A percentile compares a stretch with the other conserved stretches of the same genome.
Evolutionary conservation across 2,329 filamentous ascomycete genomes (phyloP).

Genomic region (Grosmannia serpens): DNA sequence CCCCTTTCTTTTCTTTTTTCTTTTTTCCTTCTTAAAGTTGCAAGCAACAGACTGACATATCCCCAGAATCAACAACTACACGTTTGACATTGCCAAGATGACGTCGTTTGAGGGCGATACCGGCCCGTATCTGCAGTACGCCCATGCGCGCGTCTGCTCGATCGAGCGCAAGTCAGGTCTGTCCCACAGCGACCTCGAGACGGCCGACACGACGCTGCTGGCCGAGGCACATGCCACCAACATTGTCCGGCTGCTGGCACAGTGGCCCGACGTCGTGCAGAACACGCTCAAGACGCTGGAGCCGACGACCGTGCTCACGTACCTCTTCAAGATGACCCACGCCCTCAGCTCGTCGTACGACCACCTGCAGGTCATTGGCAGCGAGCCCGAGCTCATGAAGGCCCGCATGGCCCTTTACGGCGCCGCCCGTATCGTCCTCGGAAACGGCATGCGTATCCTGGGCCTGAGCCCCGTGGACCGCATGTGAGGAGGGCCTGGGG

Average conservation of each 20-base stretch:
- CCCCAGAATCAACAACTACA: constrained; percentile 48
- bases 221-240: constrained; percentile 62
- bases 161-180: constrained; percentile 48
- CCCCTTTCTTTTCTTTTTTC: background rate
- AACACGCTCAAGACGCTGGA: constrained; percentile 76
- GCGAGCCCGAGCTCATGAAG: constrained; percentile 57
- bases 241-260: constrained; percentile 62
- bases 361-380: constrained; percentile 70
- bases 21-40: background rate
- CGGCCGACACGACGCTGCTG: constrained; percentile 56
- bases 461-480: constrained; percentile 68
- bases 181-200: constrained; percentile 43
- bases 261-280: constrained; percentile 75
- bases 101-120: constrained; percentile 78
- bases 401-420: constrained; percentile 71
- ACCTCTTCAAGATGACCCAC: constrained; percentile 82
- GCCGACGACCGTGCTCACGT: constrained; percentile 44
- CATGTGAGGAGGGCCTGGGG: constrained; percentile 13
- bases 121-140: constrained; percentile 76
- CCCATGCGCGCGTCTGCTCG: constrained; percentile 59
- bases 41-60: constrained; percentile 12
- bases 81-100: constrained; percentile 73
- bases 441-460: constrained; percentile 73
- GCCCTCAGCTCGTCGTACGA: constrained; percentile 71
- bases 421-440: constrained; percentile 60